Evolutionary conservation across 2,329 filamentous ascomycete genomes (phyloP).

Genomic region (Mycosphaerella sp.): DNA sequence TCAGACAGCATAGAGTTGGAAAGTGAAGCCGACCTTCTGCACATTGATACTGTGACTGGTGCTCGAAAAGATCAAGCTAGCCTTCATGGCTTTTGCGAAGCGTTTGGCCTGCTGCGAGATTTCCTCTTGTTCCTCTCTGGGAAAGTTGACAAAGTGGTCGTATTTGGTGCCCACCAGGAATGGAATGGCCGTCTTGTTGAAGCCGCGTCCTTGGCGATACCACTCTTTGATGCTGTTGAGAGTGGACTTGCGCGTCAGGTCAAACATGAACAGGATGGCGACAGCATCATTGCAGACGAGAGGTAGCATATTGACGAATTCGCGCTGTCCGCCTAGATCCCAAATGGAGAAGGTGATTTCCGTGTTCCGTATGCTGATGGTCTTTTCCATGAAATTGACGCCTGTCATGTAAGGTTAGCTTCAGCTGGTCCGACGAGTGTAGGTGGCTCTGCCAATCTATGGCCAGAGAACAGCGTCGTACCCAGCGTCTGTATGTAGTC

Average conservation of each 20-base stretch:
- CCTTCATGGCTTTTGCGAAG: constrained; percentile 97
- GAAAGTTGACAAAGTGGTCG: constrained; percentile 99
- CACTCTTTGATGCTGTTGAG: constrained; percentile 99
- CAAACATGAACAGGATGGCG: constrained; percentile 99
- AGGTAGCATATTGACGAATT: constrained; percentile 99
- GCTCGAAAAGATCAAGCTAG: constrained; percentile 94
- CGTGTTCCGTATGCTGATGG: constrained; percentile 97
- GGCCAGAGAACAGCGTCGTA: constrained; percentile 34
- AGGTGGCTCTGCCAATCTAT: no score
- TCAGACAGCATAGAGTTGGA: not conserved
- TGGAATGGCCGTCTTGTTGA: constrained; percentile 99
- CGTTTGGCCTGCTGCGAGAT: constrained; percentile 95
- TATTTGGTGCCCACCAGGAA: constrained; percentile 98
- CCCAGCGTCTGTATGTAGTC: constrained; percentile 98
- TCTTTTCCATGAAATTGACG: constrained; percentile 99
- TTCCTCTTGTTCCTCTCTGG: constrained; percentile 94
- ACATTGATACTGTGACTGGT: constrained; percentile 99
- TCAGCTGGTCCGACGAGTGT: not conserved
- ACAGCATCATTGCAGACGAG: constrained; percentile 99
- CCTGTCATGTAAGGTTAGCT: constrained; percentile 43
- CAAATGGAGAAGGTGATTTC: constrained; percentile 99
- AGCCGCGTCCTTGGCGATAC: constrained; percentile 94
- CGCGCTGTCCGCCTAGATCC: constrained; percentile 94
- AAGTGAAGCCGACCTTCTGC: constrained; percentile 66
- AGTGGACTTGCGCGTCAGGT: constrained; percentile 94